phyloP scores from a whole-genome alignment of 2,329 filamentous ascomycete genomes.

The Aspergillus sp. region DNA sequence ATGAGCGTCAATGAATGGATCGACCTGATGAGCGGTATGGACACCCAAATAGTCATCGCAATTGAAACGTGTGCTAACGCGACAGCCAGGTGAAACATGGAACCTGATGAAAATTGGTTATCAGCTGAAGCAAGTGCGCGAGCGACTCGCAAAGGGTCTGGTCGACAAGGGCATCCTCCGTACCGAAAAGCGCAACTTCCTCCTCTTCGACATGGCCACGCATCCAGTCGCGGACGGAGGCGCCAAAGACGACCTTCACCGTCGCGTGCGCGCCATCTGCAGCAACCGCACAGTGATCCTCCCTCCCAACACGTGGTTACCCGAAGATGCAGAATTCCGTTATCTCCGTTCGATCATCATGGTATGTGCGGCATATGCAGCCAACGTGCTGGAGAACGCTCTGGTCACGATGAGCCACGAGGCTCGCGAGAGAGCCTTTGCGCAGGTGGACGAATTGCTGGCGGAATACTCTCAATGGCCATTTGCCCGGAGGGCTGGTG shows the following conservation, averaged over 20 bases:
- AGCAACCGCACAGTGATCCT: conserved; percentile 92
- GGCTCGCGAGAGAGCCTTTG: conserved; percentile 86
- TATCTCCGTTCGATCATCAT: conserved; percentile 87
- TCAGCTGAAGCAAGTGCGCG: conserved; percentile 97
- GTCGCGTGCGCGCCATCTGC: conserved; percentile 83
- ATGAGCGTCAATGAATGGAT: conserved; percentile 99
- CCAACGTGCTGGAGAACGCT: conserved; percentile 97
- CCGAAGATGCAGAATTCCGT: conserved; percentile 89
- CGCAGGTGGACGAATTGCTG: conserved; percentile 91
- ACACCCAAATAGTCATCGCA: background rate
- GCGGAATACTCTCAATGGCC: conserved; percentile 98
- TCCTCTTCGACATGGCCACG: conserved; percentile 99
- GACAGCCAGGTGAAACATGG: conserved; percentile 81
- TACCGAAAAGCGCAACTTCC: conserved; percentile 98
- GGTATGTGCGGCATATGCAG: conserved; percentile 96
- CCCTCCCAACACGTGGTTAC: conserved; percentile 77
- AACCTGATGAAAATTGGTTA: conserved; percentile 99
- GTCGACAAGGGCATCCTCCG: conserved; percentile 98
- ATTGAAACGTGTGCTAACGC: conserved; percentile 7
- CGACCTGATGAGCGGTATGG: conserved; percentile 91
- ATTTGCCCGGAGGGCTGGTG: conserved; percentile 72
- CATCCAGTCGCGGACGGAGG: conserved; percentile 94
- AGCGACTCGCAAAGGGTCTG: conserved; percentile 91
- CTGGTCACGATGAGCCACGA: conserved; percentile 89
- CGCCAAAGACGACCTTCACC: conserved; percentile 94